Percentiles rank a stretch among this genome's conserved stretches.
Evolutionary conservation across 202 grass and related monocot genomes (phyloP).

Genomic region (Zizania palustris): DNA sequence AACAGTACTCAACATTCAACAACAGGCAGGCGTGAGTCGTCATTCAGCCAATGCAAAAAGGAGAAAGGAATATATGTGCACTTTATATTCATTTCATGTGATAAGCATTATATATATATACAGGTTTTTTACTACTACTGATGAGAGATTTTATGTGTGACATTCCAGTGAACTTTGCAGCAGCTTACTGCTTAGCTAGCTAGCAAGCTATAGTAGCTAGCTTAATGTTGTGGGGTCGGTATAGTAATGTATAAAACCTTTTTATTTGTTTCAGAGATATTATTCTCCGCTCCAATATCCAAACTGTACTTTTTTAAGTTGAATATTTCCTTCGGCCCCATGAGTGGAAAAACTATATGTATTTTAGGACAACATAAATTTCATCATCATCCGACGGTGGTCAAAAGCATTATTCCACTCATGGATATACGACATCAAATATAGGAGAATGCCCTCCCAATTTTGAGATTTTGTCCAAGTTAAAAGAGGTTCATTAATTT

Average conservation of each 20-base stretch:
- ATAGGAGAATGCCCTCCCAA: not conserved
- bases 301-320: not conserved
- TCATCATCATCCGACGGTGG: not conserved
- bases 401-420: not conserved
- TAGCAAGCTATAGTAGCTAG: too few relatives aligned
- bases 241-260: constrained; percentile 8
- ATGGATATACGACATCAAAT: not conserved
- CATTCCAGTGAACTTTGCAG: constrained; percentile 2
- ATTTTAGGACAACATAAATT: not conserved
- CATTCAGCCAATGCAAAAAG: constrained; percentile 44
- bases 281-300: not conserved
- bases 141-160: not conserved
- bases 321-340: not conserved
- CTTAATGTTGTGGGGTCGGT: not conserved
- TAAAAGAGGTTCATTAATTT: not conserved
- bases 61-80: constrained; percentile 36
- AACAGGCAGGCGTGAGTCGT: constrained; percentile 45
- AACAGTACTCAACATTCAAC: constrained; percentile 34
- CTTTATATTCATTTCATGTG: constrained; percentile 8
- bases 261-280: not conserved
- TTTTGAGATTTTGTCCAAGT: not conserved
- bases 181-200: not conserved
- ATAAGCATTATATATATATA: constrained; percentile 36
- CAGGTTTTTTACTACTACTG: not conserved
- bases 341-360: not conserved